A percentile compares a stretch with the other conserved stretches of the same genome.
Evolutionary conservation across 2,329 filamentous ascomycete genomes (phyloP).

Genomic region (Claviceps humidiphila): DNA sequence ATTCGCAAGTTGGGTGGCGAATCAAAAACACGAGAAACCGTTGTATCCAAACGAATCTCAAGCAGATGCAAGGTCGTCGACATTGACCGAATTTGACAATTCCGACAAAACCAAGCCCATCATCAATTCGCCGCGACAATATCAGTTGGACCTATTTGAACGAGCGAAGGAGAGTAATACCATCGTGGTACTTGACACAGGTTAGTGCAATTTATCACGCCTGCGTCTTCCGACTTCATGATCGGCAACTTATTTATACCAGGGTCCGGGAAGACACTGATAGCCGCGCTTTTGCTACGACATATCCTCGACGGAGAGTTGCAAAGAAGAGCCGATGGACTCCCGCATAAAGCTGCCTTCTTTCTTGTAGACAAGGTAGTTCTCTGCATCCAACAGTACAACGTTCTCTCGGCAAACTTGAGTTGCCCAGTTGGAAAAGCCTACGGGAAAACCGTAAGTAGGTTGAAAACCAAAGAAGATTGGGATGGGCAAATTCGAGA

Average conservation of each 20-base stretch:
- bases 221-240: neutral
- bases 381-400: slow-evolving; percentile 78
- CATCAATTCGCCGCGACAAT: slow-evolving; percentile 71
- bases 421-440: slow-evolving; percentile 62
- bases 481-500: slow-evolving; percentile 41
- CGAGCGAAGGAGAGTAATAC: slow-evolving; percentile 72
- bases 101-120: slow-evolving; percentile 30
- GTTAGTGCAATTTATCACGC: slow-evolving; percentile 21
- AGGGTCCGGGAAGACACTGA: slow-evolving; percentile 93
- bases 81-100: neutral
- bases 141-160: slow-evolving; percentile 86
- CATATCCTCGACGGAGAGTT: slow-evolving; percentile 68
- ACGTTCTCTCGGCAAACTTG: slow-evolving; percentile 69
- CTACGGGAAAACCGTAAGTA: slow-evolving; percentile 53
- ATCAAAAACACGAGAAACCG: neutral
- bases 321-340: slow-evolving; percentile 48
- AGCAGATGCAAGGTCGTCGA: neutral
- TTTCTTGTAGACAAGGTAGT: slow-evolving; percentile 87
- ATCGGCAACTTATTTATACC: slow-evolving; percentile 1
- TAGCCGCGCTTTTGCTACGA: slow-evolving; percentile 72
- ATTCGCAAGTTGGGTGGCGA: slow-evolving; percentile 7
- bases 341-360: slow-evolving; percentile 57
- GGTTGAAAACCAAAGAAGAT: slow-evolving; percentile 27
- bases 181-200: slow-evolving; percentile 90
- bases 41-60: neutral